These are phyloP conservation scores for Huntiella omanensis DNA, from an alignment of 2,329 filamentous ascomycete genomes.

Conservation along the genomic window DNA sequence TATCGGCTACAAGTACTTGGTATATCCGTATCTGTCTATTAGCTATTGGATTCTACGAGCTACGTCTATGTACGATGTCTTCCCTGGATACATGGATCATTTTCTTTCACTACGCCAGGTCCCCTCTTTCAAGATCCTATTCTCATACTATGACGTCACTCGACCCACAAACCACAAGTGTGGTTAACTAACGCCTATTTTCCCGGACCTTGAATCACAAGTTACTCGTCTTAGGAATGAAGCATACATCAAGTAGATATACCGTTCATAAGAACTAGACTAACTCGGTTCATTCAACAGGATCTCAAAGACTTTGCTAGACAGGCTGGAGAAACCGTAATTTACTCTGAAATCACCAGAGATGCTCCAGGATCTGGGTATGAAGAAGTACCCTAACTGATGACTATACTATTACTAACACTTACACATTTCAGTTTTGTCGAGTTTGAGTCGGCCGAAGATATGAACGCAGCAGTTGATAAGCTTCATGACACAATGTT, in stretches of 20 bases:
- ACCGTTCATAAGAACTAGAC: background rate
- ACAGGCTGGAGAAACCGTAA: constrained; percentile 88
- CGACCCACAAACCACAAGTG: too few relatives aligned
- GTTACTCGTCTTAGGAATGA: too few relatives aligned
- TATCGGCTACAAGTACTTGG: too few relatives aligned
- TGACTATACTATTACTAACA: background rate
- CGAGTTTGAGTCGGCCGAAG: constrained; percentile 85
- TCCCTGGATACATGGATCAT: background rate
- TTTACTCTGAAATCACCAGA: constrained; percentile 90
- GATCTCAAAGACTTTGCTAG: constrained; percentile 99
- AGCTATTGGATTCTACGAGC: too few relatives aligned
- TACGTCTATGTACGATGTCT: background rate
- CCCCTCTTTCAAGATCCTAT: background rate
- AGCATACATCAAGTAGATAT: too few relatives aligned
- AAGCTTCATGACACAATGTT: constrained; percentile 89
- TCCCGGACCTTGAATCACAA: too few relatives aligned
- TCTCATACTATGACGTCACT: background rate
- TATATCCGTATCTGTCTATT: background rate
- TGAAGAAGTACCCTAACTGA: background rate
- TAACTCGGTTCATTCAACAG: constrained; percentile 31
- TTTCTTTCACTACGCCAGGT: background rate
- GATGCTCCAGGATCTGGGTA: constrained; percentile 32
- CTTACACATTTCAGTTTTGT: constrained; percentile 50
- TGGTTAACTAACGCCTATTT: too few relatives aligned
- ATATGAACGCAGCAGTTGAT: constrained; percentile 79